A percentile compares a stretch with the other conserved stretches of the same genome.
Conservation (phyloP, 306 rosid species). For the Acacia confusa region DNA sequence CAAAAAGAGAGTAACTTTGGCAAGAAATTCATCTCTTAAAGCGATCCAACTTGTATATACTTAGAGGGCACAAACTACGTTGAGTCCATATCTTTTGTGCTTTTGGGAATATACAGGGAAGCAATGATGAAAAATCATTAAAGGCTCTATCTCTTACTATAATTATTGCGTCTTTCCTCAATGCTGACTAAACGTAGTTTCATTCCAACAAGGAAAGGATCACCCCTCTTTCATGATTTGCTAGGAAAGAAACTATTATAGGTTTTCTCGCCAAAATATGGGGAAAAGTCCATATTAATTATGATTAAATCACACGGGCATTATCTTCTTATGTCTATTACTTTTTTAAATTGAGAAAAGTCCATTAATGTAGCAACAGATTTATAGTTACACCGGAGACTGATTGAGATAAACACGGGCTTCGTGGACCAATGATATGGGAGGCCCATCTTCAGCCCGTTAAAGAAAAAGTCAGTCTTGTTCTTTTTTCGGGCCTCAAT, state of each 20-base stretch:
- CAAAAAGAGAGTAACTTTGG: slow-evolving; percentile 5
- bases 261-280: neutral
- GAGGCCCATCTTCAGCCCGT: neutral
- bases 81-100: neutral
- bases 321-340: neutral
- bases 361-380: neutral
- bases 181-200: slow-evolving; percentile 3
- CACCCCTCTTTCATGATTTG: neutral
- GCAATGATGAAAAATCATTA: slow-evolving; percentile 30
- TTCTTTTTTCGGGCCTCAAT: neutral
- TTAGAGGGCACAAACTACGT: neutral
- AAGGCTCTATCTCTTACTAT: slow-evolving; percentile 10
- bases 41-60: neutral
- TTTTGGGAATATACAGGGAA: neutral
- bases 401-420: neutral
- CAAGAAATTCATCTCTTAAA: slow-evolving; percentile 7
- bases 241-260: neutral
- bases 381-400: neutral
- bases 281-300: too few species aligned
- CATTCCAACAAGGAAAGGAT: neutral
- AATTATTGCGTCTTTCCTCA: slow-evolving; percentile 23
- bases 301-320: neutral
- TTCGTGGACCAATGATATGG: neutral
- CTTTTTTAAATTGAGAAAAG: neutral
- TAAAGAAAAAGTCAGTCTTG: neutral